Percentiles rank a stretch among this genome's conserved stretches.
Evolutionary conservation across 202 grass and related monocot genomes (phyloP).

Genomic region (Carex sylvatica): DNA sequence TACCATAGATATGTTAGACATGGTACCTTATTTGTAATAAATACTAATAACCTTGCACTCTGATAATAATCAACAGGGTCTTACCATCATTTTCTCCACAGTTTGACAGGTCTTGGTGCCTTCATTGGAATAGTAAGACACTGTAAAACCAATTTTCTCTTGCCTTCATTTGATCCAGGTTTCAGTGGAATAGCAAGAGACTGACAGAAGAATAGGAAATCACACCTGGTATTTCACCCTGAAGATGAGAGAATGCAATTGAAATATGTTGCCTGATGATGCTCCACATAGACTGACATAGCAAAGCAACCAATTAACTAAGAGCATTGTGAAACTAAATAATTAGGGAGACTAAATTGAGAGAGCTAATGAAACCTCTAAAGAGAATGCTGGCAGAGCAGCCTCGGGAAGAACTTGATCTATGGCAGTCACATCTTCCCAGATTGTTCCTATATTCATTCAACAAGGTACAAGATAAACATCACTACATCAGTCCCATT

Average conservation of each 20-base stretch:
- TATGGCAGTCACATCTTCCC: constrained; percentile 65
- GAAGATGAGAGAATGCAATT: constrained; percentile 74
- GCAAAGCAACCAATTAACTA: constrained; percentile 26
- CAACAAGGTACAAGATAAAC: constrained; percentile 20
- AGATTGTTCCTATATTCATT: constrained; percentile 55
- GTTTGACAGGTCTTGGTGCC: no score
- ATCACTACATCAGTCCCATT: neutral
- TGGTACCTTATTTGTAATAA: no score
- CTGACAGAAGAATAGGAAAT: constrained; percentile 1
- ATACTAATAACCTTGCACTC: no score
- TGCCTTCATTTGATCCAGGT: constrained; percentile 24
- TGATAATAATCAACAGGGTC: no score
- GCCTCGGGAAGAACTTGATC: constrained; percentile 94
- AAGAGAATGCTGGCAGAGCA: constrained; percentile 83
- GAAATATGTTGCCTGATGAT: constrained; percentile 81
- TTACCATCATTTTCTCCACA: no score
- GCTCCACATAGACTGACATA: constrained; percentile 69
- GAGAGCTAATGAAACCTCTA: constrained; percentile 65
- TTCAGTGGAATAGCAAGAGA: constrained; percentile 26
- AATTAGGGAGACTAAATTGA: constrained; percentile 23
- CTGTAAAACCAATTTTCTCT: no score
- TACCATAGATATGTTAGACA: no score
- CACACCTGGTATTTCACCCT: constrained; percentile 82
- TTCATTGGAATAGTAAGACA: no score
- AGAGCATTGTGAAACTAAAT: constrained; percentile 12